Percentiles rank a stretch among this genome's conserved stretches.
phyloP scores from a whole-genome alignment of 805 yeast genomes.

The Sungouiozyma ichnusensis region DNA sequence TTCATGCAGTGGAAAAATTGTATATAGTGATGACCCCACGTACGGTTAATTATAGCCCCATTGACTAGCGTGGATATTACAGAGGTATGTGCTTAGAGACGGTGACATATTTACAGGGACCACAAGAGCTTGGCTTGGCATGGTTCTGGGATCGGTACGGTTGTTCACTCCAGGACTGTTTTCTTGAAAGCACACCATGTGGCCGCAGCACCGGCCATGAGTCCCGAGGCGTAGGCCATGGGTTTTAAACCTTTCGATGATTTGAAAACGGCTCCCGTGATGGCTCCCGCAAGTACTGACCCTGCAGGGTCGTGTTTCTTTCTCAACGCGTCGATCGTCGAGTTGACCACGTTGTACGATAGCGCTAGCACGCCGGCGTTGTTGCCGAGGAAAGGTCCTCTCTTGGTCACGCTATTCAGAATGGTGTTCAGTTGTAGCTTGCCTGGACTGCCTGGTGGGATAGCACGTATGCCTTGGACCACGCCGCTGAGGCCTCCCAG shows the following conservation, averaged over 20 bases:
- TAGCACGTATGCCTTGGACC: constrained; percentile 69
- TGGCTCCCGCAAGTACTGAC: constrained; percentile 79
- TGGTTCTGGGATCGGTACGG: too few relatives aligned
- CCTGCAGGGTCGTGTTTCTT: constrained; percentile 83
- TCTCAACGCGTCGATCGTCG: constrained; percentile 66
- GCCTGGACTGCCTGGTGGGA: constrained; percentile 67
- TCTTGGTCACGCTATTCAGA: constrained; percentile 81
- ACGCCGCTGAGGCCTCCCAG: constrained; percentile 85
- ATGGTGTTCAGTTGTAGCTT: constrained; percentile 81
- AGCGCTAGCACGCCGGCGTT: constrained; percentile 90
- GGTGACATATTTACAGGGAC: too few relatives aligned
- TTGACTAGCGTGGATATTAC: not conserved
- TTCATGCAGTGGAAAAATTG: not conserved
- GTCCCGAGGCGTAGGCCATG: constrained; percentile 74
- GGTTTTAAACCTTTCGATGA: constrained; percentile 78
- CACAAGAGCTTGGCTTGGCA: not conserved
- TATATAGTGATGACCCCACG: not conserved
- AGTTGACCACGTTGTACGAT: constrained; percentile 75
- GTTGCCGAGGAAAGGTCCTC: constrained; percentile 95
- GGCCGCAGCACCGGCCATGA: constrained; percentile 85
- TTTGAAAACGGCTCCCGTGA: constrained; percentile 86
- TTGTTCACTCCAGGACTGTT: constrained; percentile 2
- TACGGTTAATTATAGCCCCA: too few relatives aligned
- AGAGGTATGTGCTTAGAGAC: too few relatives aligned
- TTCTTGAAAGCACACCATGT: constrained; percentile 80